Conservation (phyloP, 2,329 filamentous ascomycete genomes). For the Diaporthe sp. region DNA sequence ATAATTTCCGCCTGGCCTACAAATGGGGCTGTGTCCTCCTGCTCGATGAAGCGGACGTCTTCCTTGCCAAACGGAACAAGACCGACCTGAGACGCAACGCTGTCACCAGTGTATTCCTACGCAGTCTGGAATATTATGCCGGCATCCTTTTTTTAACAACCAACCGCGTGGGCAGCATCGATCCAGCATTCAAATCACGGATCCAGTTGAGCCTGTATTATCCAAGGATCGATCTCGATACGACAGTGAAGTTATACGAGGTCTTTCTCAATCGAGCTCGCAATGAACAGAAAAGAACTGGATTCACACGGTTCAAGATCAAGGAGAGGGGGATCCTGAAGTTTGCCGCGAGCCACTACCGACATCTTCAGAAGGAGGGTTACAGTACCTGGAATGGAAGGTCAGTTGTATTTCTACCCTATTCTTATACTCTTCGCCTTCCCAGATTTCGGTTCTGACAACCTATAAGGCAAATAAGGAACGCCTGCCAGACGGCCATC, state of each 20-base stretch:
- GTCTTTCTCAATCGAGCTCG: conserved; percentile 12
- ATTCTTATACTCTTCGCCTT: not conserved
- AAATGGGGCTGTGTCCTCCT: conserved; percentile 63
- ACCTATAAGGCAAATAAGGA: conserved; percentile 7
- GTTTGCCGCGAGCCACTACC: conserved; percentile 5
- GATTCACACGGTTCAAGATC: conserved; percentile 16
- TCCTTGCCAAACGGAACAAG: conserved; percentile 62
- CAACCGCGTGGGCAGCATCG: conserved; percentile 21
- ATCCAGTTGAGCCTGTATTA: conserved; percentile 18
- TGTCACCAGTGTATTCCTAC: conserved; percentile 49
- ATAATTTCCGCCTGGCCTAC: conserved; percentile 60
- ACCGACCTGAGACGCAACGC: conserved; percentile 58
- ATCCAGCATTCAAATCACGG: conserved; percentile 18
- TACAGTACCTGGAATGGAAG: conserved; percentile 24
- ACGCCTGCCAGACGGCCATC: conserved; percentile 26
- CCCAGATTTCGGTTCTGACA: not conserved
- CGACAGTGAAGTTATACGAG: not conserved
- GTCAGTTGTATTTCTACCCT: not conserved
- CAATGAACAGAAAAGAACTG: not conserved
- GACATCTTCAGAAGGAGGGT: not conserved
- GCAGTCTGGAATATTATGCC: conserved; percentile 27
- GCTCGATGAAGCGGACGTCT: conserved; percentile 70
- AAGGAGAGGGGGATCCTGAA: conserved; percentile 9
- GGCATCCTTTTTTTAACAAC: conserved; percentile 24
- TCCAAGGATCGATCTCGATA: conserved; percentile 4